Conservation (phyloP, 1,139 yeast species). For the Saccharomyces hybrid region DNA sequence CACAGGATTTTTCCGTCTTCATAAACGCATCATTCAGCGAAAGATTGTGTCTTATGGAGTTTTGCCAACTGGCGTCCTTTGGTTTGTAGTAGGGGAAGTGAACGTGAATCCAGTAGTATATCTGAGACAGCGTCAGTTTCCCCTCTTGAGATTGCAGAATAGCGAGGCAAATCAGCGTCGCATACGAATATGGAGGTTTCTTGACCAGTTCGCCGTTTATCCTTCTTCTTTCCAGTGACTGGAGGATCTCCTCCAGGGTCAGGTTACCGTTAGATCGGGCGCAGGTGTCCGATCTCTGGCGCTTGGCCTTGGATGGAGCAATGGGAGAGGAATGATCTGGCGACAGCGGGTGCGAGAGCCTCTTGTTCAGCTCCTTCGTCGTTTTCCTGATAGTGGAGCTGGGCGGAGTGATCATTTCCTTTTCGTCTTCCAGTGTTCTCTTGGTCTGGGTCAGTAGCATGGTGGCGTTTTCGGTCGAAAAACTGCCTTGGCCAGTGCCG, state of each 20-base stretch:
- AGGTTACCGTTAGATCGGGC: conserved; percentile 19
- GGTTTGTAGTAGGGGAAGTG: conserved; percentile 77
- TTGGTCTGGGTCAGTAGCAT: conserved; percentile 1
- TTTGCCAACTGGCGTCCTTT: conserved; percentile 92
- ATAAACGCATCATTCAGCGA: conserved; percentile 81
- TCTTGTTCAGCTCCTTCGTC: background rate
- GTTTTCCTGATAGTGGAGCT: conserved; percentile 17
- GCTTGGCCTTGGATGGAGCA: conserved; percentile 21
- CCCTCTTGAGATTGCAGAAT: conserved; percentile 76
- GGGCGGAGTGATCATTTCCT: conserved; percentile 23
- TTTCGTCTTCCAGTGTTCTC: conserved; percentile 5
- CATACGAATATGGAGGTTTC: conserved; percentile 93
- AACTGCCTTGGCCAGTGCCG: background rate
- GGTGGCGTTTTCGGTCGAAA: background rate
- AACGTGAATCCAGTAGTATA: conserved; percentile 85
- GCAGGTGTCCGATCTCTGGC: conserved; percentile 12
- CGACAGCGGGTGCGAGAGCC: conserved; percentile 30
- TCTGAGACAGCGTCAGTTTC: conserved; percentile 79
- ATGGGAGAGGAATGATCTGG: conserved; percentile 45
- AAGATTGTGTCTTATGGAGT: conserved; percentile 78
- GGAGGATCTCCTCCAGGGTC: conserved; percentile 18
- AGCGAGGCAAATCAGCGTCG: conserved; percentile 89
- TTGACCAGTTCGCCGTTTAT: conserved; percentile 27
- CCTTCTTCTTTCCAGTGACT: conserved; percentile 19
- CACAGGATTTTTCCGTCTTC: conserved; percentile 86